Evolutionary conservation across 805 yeast species (phyloP).

Genomic region (Lipomyces japonicus): DNA sequence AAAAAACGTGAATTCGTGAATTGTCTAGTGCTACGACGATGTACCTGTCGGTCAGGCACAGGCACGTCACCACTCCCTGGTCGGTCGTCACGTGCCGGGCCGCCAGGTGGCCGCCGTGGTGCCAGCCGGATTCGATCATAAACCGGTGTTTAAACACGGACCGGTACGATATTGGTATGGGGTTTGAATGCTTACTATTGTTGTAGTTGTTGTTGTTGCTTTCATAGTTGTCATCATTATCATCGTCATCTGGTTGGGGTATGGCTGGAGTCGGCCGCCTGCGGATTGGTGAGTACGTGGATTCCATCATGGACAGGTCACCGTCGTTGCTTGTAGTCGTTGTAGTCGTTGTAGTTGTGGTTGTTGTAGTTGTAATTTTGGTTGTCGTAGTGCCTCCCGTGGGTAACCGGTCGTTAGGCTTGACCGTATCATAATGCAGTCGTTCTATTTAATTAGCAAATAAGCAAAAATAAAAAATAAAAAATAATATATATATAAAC

Average conservation of each 20-base stretch:
- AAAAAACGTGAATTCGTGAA: constrained; percentile 43
- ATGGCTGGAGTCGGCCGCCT: constrained; percentile 30
- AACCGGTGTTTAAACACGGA: constrained; percentile 42
- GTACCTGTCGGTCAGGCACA: constrained; percentile 38
- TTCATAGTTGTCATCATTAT: too few species aligned
- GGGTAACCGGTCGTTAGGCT: not conserved
- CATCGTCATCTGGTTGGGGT: too few species aligned
- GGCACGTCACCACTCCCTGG: constrained; percentile 42
- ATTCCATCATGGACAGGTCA: constrained; percentile 30
- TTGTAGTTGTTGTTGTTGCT: too few species aligned
- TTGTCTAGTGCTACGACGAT: constrained; percentile 45
- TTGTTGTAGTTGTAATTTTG: constrained; percentile 10
- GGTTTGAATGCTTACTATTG: too few species aligned
- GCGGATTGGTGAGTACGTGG: constrained; percentile 37
- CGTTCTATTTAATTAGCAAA: constrained; percentile 10
- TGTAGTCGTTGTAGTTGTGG: constrained; percentile 5
- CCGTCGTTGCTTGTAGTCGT: constrained; percentile 3
- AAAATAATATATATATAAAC: constrained; percentile 15
- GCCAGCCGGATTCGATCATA: constrained; percentile 42
- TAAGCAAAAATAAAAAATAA: not conserved
- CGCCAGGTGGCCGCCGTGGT: constrained; percentile 41
- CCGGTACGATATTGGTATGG: constrained; percentile 41
- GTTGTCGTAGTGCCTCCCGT: not conserved
- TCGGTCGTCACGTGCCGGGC: constrained; percentile 40
- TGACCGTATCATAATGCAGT: constrained; percentile 5